Conservation (phyloP, 2,329 filamentous ascomycete species). For the Stagonosporopsis vannaccii region DNA sequence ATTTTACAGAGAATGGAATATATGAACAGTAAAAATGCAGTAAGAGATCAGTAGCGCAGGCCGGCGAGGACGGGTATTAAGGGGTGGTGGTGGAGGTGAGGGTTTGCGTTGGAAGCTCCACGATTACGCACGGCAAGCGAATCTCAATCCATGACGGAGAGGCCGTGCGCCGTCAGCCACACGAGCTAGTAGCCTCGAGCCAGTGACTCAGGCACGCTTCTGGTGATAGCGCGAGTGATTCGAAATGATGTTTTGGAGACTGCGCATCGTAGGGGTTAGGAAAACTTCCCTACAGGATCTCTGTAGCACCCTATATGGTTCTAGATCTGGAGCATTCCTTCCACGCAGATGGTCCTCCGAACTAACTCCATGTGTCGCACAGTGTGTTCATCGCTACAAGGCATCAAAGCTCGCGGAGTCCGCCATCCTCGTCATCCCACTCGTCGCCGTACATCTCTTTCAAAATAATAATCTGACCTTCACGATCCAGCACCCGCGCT, state of each 20-base stretch:
- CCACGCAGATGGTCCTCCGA: not conserved
- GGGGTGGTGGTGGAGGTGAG: constrained; percentile 18
- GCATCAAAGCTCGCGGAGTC: constrained; percentile 52
- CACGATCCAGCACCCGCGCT: constrained; percentile 50
- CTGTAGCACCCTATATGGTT: not conserved
- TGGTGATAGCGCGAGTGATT: constrained; percentile 31
- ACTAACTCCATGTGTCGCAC: constrained; percentile 1
- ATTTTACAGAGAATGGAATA: constrained; percentile 5
- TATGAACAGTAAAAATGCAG: not conserved
- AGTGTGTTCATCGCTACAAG: not conserved
- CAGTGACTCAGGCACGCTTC: constrained; percentile 35
- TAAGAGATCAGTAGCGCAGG: constrained; percentile 12
- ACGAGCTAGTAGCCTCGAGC: constrained; percentile 16
- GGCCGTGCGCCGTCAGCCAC: constrained; percentile 16
- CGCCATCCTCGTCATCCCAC: constrained; percentile 61
- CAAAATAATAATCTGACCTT: constrained; percentile 53
- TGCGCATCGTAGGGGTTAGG: not conserved
- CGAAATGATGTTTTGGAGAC: constrained; percentile 27
- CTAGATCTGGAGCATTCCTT: constrained; percentile 1
- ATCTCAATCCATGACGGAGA: constrained; percentile 25
- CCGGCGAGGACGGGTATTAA: constrained; percentile 29
- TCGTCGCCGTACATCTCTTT: constrained; percentile 61
- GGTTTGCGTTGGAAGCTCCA: constrained; percentile 27
- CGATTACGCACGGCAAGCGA: constrained; percentile 42
- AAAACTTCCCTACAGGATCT: not conserved